Base-by-base conservation (phyloP, 352 stramenopile species). In the Phytophthora ramorum region DNA sequence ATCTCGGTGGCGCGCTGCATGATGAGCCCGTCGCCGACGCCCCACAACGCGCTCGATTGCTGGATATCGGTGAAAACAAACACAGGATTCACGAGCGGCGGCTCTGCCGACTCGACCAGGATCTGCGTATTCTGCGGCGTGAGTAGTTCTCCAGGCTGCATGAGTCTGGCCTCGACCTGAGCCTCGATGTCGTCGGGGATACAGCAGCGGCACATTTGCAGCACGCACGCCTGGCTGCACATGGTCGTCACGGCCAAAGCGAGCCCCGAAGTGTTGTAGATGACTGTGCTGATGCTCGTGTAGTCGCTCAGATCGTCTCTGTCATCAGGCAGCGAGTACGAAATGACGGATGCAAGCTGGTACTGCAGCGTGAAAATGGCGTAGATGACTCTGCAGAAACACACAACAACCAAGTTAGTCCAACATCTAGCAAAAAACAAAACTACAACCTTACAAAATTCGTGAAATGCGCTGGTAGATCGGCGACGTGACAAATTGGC, bases 21-120 rank as follows among this genome's bases (percentile, higher is more conserved):
- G 26, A 84, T 74, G 13, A 66, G 51, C 9, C 73, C 70, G 32
- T 83, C 63, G 17, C 54, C 71, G 6, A 78, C 54, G 13, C 35
- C 68, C 80, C 80, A 89, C 7, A 89, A 41, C 12, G 70, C 71
- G 14, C 75, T 89, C 3, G 80, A 89, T 5, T 78, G 77, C 59
- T 89, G 73, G 9, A 89, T 89, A 58, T 89, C 79, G 2, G 79
- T 89, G 64, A 85, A 83, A 1, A 89, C 77, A 72, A 89, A 89
- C 35, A 87, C 77, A 2, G 77, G 75, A 56, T 80, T 79, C 3
- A 76, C 71, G 3, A 70, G 28, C 30, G 75, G 75, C 13, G 74
- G 56, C 40, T 82, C 74, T 7, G 66, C 61, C 9, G 66, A 71
- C 13, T 73, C 69, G 16, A 78, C 55, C 2, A 76, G 34, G 20